A percentile compares a stretch with the other conserved stretches of the same genome.
Evolutionary conservation across 2,329 filamentous ascomycete species (phyloP).

Genomic region (Elsinoe fawcettii): DNA sequence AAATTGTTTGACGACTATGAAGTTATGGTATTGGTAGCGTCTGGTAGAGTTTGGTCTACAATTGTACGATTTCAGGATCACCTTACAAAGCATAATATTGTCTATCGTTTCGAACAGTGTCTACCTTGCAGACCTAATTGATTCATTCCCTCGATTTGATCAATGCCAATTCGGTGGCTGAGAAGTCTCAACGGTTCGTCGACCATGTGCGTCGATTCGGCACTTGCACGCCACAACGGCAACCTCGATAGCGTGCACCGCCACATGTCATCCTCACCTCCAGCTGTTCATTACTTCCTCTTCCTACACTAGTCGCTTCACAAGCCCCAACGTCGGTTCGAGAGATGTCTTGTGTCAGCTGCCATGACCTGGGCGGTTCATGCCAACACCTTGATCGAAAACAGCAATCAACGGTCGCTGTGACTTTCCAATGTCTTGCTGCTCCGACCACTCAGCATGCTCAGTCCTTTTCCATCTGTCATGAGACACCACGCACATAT

Average conservation of each 20-base stretch:
- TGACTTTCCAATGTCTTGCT: slow-evolving; percentile 8
- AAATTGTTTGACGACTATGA: not conserved
- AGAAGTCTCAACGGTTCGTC: not conserved
- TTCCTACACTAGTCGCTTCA: not conserved
- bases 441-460: not conserved
- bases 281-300: not conserved
- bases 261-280: not conserved
- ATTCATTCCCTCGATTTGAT: not conserved
- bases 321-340: not conserved
- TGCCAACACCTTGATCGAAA: slow-evolving; percentile 3
- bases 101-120: not conserved
- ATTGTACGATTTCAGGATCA: not conserved
- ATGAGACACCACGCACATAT: not conserved
- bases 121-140: not conserved
- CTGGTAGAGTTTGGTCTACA: not conserved
- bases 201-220: not conserved
- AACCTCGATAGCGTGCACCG: slow-evolving; percentile 1
- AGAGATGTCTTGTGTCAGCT: slow-evolving; percentile 1
- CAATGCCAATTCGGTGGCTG: not conserved
- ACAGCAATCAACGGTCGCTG: slow-evolving; percentile 1
- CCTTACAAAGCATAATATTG: not conserved
- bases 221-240: slow-evolving; percentile 7
- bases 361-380: not conserved
- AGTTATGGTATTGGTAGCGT: not conserved
- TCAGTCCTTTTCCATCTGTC: not conserved